These are phyloP conservation scores for Podospora comata DNA, from an alignment of 495 filamentous ascomycete genomes.

Conservation along the genomic window DNA sequence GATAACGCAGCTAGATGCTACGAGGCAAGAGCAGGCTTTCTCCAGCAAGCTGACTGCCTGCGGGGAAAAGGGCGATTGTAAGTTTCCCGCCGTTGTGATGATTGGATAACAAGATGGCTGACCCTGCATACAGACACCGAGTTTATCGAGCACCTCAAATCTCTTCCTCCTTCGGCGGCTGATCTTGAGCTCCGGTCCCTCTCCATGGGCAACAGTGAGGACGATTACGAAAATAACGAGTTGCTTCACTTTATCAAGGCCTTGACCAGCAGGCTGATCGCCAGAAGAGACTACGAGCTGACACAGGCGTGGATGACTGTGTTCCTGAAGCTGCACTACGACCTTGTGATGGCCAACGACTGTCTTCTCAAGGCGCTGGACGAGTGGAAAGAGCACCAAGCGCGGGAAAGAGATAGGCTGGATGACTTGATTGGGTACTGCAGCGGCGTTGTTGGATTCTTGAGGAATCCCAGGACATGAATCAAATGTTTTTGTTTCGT, in stretches of 20 bases:
- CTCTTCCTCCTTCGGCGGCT: slow-evolving; percentile 72
- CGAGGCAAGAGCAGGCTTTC: slow-evolving; percentile 52
- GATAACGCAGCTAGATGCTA: slow-evolving; percentile 41
- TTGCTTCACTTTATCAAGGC: slow-evolving; percentile 66
- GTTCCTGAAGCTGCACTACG: slow-evolving; percentile 72
- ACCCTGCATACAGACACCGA: slow-evolving; percentile 41
- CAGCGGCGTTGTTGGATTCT: slow-evolving; percentile 81
- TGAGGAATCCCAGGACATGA: slow-evolving; percentile 61
- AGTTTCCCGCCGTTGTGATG: slow-evolving; percentile 26
- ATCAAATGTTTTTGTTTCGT: background rate
- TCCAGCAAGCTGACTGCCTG: slow-evolving; percentile 55
- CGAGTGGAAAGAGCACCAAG: slow-evolving; percentile 65
- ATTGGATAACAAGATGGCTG: slow-evolving; percentile 18
- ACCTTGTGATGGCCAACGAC: slow-evolving; percentile 44
- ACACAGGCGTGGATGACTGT: slow-evolving; percentile 96
- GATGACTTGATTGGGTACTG: slow-evolving; percentile 79
- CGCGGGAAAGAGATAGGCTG: slow-evolving; percentile 65
- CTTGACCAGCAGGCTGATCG: slow-evolving; percentile 62
- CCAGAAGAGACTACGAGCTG: slow-evolving; percentile 81
- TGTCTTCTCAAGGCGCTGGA: slow-evolving; percentile 48
- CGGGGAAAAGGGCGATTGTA: slow-evolving; percentile 49
- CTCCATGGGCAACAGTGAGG: slow-evolving; percentile 39
- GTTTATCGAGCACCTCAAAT: slow-evolving; percentile 73
- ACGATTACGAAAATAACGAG: slow-evolving; percentile 43
- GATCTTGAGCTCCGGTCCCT: slow-evolving; percentile 88